Evolutionary conservation across 345 rosid genomes (phyloP), one percentile per base, ranked within the genome.

Genomic region (Citrus trifoliata): DNA sequence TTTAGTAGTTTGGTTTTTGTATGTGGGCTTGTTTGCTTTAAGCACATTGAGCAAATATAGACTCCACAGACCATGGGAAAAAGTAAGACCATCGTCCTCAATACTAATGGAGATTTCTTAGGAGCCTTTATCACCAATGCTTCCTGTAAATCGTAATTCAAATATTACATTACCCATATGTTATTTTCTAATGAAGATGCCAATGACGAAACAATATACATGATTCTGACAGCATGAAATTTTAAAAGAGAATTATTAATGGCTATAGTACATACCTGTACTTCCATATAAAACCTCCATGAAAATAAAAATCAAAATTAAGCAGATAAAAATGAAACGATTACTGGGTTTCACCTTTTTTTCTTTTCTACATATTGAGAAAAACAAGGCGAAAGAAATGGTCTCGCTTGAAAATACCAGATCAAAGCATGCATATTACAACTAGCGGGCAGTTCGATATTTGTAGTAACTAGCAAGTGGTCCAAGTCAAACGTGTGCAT

Each of bases 41-140:
- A 53, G 70, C 83, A 83, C 65, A 79, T 79, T 16, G 79, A 76
- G 75, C 80, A 86, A 64, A 86, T 83, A 71, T 81, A 83, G 46
- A 86, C 76, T 51, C 84, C 86, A 74, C 88, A 81, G 10, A 81
- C 69, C 86, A 86, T 76, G 42, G 77, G 81, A 81, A 85, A 83
- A 18, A 81, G 58, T n/a, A 83, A 59, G 71, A 83, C 82, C 81
- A 79, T 73, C 19, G 82, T 59, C 74, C 86, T 80, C 68, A 69
- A 56, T 22, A 51, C 37, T 35, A 81, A 53, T 62, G 84, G 81
- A 76, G 86, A 83, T 74, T 70, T 86, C 81, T 79, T 83, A 13
- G 88, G 83, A 79, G 76, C 76, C 78, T 83, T 80, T 68, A 70
- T 53, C 14, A 75, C 66, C 76, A 80, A 72, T 42, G 84, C 75